These are phyloP conservation scores for Telopea speciosissima DNA, from an alignment of 177 flowering plant species.

Conservation along the genomic window DNA sequence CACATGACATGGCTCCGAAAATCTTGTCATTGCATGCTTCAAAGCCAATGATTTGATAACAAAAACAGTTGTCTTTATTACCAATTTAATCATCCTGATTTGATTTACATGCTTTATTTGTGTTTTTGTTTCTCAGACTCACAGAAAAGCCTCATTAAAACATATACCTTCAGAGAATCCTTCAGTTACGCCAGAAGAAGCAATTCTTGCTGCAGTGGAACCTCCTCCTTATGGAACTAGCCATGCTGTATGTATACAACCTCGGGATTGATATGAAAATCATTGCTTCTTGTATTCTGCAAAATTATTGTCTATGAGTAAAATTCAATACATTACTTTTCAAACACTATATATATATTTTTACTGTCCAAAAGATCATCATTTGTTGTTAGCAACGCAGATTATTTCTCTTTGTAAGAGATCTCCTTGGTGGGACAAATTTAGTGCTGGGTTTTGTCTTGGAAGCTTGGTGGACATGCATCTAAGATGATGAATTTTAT, in stretches of 20 bases:
- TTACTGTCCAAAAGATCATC: not conserved
- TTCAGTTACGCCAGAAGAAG: constrained; percentile 32
- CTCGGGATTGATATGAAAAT: not conserved
- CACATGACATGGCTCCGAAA: too few relatives aligned
- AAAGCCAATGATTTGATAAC: too few relatives aligned
- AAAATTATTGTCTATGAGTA: not conserved
- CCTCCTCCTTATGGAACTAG: constrained; percentile 65
- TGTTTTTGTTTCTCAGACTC: constrained; percentile 53
- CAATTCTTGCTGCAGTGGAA: constrained; percentile 41
- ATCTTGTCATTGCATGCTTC: too few relatives aligned
- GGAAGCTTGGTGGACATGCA: not conserved
- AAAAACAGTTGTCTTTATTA: too few relatives aligned
- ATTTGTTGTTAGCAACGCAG: not conserved
- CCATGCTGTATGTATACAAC: constrained; percentile 48
- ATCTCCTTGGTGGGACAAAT: not conserved
- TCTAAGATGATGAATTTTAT: not conserved
- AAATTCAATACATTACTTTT: not conserved
- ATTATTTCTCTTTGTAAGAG: not conserved
- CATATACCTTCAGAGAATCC: constrained; percentile 13
- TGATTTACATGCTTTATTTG: constrained; percentile 5
- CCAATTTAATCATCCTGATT: not conserved
- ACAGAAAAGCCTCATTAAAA: constrained; percentile 43
- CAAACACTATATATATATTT: too few relatives aligned
- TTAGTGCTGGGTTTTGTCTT: not conserved
- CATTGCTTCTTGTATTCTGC: not conserved